Conservation (phyloP, 1,139 yeast species). For the Pichia norvegensis region DNA sequence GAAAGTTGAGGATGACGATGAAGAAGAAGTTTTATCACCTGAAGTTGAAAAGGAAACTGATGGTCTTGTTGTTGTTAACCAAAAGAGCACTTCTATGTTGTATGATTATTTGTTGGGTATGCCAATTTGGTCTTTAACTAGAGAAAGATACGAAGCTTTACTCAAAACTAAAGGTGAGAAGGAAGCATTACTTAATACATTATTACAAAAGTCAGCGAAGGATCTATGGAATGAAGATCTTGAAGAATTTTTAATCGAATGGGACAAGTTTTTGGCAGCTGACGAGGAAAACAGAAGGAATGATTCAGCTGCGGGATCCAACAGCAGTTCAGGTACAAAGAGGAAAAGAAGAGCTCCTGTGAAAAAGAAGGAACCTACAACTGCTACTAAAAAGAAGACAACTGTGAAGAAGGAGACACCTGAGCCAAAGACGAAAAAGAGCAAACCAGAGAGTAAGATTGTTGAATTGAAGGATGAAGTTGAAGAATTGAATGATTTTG, state of each 20-base stretch:
- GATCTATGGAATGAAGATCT: conserved; percentile 84
- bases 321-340: conserved; percentile 19
- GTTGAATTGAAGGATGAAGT: conserved; percentile 1
- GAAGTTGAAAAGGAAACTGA: conserved; percentile 22
- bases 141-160: conserved; percentile 77
- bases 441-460: conserved; percentile 1
- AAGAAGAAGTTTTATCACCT: conserved; percentile 26
- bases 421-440: conserved; percentile 3
- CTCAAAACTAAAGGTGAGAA: conserved; percentile 64
- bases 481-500: conserved; percentile 21
- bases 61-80: conserved; percentile 31
- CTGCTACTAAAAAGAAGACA: conserved; percentile 8
- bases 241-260: conserved; percentile 59
- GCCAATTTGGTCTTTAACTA: conserved; percentile 90
- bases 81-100: conserved; percentile 44
- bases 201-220: conserved; percentile 68
- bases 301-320: conserved; percentile 12
- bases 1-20: conserved; percentile 35
- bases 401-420: conserved; percentile 3
- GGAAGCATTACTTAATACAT: conserved; percentile 60
- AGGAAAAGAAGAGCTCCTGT: conserved; percentile 14
- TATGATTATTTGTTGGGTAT: conserved; percentile 75
- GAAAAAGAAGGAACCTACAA: conserved; percentile 5
- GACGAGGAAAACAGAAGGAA: conserved; percentile 39
- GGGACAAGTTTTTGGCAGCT: conserved; percentile 54